phyloP scores from a whole-genome alignment of 202 grass and related monocot species.

The Setaria italica region DNA sequence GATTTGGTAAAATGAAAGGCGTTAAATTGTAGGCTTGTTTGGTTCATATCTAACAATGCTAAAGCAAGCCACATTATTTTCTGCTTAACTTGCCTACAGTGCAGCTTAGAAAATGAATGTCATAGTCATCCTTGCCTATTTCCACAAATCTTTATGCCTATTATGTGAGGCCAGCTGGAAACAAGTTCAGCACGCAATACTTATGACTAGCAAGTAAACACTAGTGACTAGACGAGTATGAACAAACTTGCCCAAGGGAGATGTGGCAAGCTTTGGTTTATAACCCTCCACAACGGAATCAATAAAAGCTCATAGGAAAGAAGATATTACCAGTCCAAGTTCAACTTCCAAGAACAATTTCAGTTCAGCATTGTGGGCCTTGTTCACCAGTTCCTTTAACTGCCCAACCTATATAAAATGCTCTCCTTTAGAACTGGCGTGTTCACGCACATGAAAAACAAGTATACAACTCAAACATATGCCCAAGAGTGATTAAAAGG shows the following conservation, averaged over 20 bases:
- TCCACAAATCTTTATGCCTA: not conserved
- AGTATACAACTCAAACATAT: conserved; percentile 25
- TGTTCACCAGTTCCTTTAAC: conserved; percentile 89
- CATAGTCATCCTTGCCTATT: not conserved
- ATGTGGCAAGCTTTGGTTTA: not conserved
- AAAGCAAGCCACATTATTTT: not conserved
- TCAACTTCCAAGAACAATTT: conserved; percentile 97
- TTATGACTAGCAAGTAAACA: conserved; percentile 13
- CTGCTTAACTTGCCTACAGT: not conserved
- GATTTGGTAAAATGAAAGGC: not conserved
- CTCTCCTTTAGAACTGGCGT: conserved; percentile 8
- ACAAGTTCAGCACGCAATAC: not conserved
- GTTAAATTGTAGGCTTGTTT: not conserved
- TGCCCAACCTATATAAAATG: conserved; percentile 83
- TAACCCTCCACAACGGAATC: not conserved
- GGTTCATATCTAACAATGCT: not conserved
- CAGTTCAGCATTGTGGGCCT: conserved; percentile 84
- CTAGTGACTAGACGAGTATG: not conserved
- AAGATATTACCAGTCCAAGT: conserved; percentile 72
- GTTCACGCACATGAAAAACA: conserved; percentile 21
- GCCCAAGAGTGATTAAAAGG: conserved; percentile 12
- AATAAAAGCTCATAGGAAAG: conserved; percentile 30
- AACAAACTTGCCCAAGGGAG: not conserved
- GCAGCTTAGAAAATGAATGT: not conserved
- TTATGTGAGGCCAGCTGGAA: not conserved